Evolutionary conservation across 1,139 yeast species (phyloP), one percentile per base, ranked within the genome.

Genomic region (Yamadazyma mexicana): DNA sequence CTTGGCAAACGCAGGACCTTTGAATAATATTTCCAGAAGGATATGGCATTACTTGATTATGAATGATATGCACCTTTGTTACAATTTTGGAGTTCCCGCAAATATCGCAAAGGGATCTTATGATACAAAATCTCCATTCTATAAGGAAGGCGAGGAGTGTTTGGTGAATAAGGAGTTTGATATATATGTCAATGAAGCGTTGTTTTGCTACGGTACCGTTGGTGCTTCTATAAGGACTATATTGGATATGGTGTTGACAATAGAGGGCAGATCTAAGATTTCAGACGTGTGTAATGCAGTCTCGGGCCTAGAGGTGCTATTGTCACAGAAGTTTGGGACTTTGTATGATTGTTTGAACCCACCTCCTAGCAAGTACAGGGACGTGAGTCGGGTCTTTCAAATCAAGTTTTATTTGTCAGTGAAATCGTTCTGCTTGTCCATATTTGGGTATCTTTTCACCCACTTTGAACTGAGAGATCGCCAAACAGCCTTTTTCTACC

Each of bases 11-110:
- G 16, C 17, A 5, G 61, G 58, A 45, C 55, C 59, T 26, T 45
- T 56, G 10, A 65, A 72, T 37, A 69, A 68, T 45, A 47, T 72
- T 9, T 64, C 69, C 50, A 63, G 87, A 49, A 79, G 77, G 46
- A 64, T 79, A 2, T 81, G 86, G 86, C 70, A 68, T 47, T 66
- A 66, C 37, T 56, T 80, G 36, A 47, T 56, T 2, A 33, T 58
- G 17, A 45, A 45, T 29, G 74, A 68, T 46, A 31, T 59, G 2
- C 55, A 60, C 40, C 49, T 55, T 31, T 58, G 63, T 8, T 62
- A 51, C 40, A 39, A 58, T 3, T 62, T 54, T 43, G 75, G 75
- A 2, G 56, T 50, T 18, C 69, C 66, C 0, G 37, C 50, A 39
- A 44, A 47, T 1, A 56, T 61, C 17, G 40, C 51, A 32, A 42